Evolutionary conservation across 371 early-diverging fungal species (phyloP), one percentile per base, ranked within the genome.

Genomic region (Mortierella sp.): DNA sequence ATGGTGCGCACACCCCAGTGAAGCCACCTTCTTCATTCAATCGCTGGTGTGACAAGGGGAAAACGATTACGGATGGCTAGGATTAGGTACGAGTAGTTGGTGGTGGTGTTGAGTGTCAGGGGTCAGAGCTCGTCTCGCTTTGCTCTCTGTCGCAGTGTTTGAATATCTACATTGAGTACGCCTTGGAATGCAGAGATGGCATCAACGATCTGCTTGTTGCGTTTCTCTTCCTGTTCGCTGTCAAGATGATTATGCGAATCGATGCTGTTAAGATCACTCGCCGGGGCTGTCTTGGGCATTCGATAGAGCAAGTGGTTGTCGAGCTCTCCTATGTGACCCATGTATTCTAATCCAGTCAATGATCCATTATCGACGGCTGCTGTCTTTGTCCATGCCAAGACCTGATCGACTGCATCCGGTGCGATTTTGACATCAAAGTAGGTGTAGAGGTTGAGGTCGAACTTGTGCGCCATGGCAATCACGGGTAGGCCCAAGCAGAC

Each of bases 361-460:
- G 64, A 56, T 4, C 68, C 68, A 34, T 60, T 64, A 18, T 56
- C 61, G 14, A 23, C 24, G 12, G 46, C 51, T 8, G 62, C 72
- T 26, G 51, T 61, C 14, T 21, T 51, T 7, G 74, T 64, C 38
- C 53, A 64, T 23, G 64, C 61, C 46, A 73, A 46, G 57, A 73
- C 58, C 41, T 64, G 60, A 47, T 64, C 64, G 1, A 24, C 48
- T 7, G 68, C 68, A 34, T 68, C 68, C 1, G 74, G 74, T 12
- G 27, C n/a, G 48, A 73, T 57, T 34, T 67, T 73, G 43, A 73
- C 68, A 46, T 73, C 74, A 60, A 67, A 67, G 52, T 73, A 73
- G 13, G 74, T 73, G 54, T 68, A 60, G 8, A 64, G 54, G 13
- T 21, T 30, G 50, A 64, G 58, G 39, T 68, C 64, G 46, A 52